These are phyloP conservation scores for Rubroboletus pulcherrimus DNA, from an alignment of 768 basidiomycete genomes.

Conservation along the genomic window DNA sequence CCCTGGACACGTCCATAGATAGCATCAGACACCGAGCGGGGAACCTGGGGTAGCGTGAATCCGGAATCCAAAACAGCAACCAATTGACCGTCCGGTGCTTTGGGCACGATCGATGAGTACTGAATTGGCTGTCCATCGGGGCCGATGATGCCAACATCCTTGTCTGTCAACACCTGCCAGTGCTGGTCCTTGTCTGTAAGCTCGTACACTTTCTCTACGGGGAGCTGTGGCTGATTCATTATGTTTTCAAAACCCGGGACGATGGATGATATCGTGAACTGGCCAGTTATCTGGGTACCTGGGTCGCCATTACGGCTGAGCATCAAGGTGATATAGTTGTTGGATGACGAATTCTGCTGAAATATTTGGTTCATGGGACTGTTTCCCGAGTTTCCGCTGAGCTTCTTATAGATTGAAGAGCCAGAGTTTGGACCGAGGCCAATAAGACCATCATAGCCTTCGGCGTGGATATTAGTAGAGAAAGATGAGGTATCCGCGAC, in stretches of 20 bases:
- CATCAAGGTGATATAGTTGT: conserved; percentile 63
- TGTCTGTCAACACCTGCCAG: conserved; percentile 74
- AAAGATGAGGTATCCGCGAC: conserved; percentile 63
- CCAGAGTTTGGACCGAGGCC: conserved; percentile 78
- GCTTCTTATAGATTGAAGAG: conserved; percentile 56
- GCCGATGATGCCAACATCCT: conserved; percentile 63
- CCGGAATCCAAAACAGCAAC: conserved; percentile 77
- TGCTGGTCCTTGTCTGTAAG: conserved; percentile 68
- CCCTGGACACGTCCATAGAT: conserved; percentile 79
- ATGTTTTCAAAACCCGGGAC: conserved; percentile 62
- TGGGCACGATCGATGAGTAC: conserved; percentile 63
- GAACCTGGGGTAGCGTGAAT: conserved; percentile 68
- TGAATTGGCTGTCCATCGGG: conserved; percentile 66
- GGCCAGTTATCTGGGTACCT: conserved; percentile 46
- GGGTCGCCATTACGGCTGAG: conserved; percentile 61
- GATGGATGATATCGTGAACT: conserved; percentile 66
- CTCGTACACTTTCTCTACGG: conserved; percentile 60
- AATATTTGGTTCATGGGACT: conserved; percentile 66
- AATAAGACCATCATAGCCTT: conserved; percentile 68
- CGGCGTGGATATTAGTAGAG: conserved; percentile 52
- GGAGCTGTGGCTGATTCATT: conserved; percentile 56
- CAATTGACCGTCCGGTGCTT: conserved; percentile 57
- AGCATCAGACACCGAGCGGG: conserved; percentile 69
- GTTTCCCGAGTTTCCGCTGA: conserved; percentile 49
- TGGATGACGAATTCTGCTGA: conserved; percentile 49